These are phyloP conservation scores for Vitis hybrid DNA, from an alignment of 177 flowering plant genomes.

Conservation along the genomic window DNA sequence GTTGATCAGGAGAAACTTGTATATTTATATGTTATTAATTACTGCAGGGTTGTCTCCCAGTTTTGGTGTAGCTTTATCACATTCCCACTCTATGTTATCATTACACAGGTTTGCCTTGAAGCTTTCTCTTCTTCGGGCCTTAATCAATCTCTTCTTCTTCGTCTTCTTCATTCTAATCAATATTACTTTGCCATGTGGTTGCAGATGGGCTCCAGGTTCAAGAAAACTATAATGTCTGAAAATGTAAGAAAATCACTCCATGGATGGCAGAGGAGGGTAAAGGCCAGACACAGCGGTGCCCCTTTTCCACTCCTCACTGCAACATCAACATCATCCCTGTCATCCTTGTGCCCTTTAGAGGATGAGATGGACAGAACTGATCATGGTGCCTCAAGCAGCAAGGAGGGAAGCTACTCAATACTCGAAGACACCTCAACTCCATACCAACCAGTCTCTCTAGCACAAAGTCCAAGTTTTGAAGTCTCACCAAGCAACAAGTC, in stretches of 20 bases:
- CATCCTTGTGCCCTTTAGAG: slow-evolving; percentile 26
- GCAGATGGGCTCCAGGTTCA: slow-evolving; percentile 83
- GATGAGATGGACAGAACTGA: slow-evolving; percentile 12
- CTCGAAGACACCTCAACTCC: slow-evolving; percentile 3
- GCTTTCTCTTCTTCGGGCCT: not conserved
- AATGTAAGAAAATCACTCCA: slow-evolving; percentile 56
- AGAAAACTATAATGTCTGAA: slow-evolving; percentile 67
- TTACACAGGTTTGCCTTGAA: slow-evolving; percentile 52
- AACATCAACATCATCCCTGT: slow-evolving; percentile 29
- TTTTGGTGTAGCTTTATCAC: slow-evolving; percentile 82
- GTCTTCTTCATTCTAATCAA: not conserved
- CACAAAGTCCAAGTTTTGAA: slow-evolving; percentile 2
- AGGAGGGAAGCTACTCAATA: slow-evolving; percentile 1
- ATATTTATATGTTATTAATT: not conserved
- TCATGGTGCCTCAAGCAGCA: slow-evolving; percentile 3
- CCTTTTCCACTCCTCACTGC: slow-evolving; percentile 18
- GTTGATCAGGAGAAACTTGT: not conserved
- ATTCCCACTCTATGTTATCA: slow-evolving; percentile 72
- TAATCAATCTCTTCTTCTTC: not conserved
- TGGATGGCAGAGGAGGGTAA: slow-evolving; percentile 64
- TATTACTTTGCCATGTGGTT: not conserved
- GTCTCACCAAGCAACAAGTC: slow-evolving; percentile 5
- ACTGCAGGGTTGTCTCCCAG: slow-evolving; percentile 54
- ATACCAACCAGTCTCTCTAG: not conserved
- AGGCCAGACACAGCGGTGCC: slow-evolving; percentile 21